Evolutionary conservation across 2,329 filamentous ascomycete species (phyloP).

Genomic region (Fusarium tuaranense): DNA sequence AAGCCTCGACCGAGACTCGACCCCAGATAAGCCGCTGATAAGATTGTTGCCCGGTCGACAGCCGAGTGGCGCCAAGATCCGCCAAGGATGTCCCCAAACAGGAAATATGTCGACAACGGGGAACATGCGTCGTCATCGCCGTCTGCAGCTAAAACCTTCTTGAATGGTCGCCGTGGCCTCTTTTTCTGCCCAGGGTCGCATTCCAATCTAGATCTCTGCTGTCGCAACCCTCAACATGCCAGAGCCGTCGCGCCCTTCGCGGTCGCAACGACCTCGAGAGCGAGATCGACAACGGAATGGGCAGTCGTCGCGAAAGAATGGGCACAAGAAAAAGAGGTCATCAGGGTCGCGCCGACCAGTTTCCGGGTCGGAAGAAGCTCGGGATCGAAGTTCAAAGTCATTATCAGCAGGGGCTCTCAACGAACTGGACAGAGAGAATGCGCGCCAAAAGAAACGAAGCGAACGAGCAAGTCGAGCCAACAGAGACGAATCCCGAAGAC

Average conservation of each 20-base stretch:
- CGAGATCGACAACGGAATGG: constrained; percentile 44
- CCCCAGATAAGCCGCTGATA: constrained; percentile 36
- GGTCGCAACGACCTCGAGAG: constrained; percentile 40
- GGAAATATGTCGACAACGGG: constrained; percentile 34
- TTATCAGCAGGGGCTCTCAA: constrained; percentile 70
- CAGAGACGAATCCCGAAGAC: constrained; percentile 49
- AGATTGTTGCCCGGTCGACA: constrained; percentile 59
- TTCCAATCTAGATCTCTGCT: constrained; percentile 38
- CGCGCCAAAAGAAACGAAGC: constrained; percentile 55
- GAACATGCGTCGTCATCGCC: constrained; percentile 28
- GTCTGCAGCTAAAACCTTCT: constrained; percentile 18
- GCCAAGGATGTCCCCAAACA: constrained; percentile 39
- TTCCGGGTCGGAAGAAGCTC: constrained; percentile 51
- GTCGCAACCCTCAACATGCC: constrained; percentile 48
- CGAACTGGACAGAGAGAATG: constrained; percentile 72
- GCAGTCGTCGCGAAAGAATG: constrained; percentile 48
- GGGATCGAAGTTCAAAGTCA: constrained; percentile 43
- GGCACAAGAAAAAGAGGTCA: constrained; percentile 52
- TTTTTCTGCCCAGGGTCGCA: constrained; percentile 32
- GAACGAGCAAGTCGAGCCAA: constrained; percentile 28
- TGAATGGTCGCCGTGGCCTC: constrained; percentile 17
- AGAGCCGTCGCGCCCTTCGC: constrained; percentile 45
- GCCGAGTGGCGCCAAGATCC: constrained; percentile 18
- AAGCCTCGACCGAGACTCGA: neutral
- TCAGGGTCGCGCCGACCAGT: constrained; percentile 46